Conservation (phyloP, 768 basidiomycete genomes). For the Hypholoma fasciculare region DNA sequence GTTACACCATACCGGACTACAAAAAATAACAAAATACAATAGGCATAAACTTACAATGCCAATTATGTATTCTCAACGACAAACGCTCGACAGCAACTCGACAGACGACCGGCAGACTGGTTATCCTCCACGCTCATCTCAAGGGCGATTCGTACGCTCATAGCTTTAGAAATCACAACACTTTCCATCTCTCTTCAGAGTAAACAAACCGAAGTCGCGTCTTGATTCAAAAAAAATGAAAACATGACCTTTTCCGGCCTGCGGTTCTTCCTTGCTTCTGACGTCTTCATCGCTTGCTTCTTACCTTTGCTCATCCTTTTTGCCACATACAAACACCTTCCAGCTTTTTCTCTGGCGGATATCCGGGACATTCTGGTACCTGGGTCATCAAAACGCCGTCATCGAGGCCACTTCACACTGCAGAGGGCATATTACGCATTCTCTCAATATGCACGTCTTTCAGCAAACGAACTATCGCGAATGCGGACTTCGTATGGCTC, state of each 20-base stretch:
- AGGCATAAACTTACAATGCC: too few relatives aligned
- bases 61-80: too few relatives aligned
- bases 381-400: constrained; percentile 14
- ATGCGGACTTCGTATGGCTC: constrained; percentile 45
- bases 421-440: constrained; percentile 45
- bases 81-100: too few relatives aligned
- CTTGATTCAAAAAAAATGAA: background rate
- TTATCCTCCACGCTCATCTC: too few relatives aligned
- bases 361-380: constrained; percentile 28
- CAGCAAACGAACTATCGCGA: constrained; percentile 37
- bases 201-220: too few relatives aligned
- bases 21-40: too few relatives aligned
- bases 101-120: too few relatives aligned
- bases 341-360: constrained; percentile 25
- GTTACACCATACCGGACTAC: constrained; percentile 51
- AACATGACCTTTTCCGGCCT: constrained; percentile 18
- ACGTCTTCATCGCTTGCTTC: constrained; percentile 35
- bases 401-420: constrained; percentile 42
- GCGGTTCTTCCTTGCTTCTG: constrained; percentile 27
- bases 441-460: constrained; percentile 40
- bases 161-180: too few relatives aligned
- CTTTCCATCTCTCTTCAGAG: too few relatives aligned
- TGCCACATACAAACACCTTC: constrained; percentile 26
- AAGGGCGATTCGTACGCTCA: too few relatives aligned
- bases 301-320: constrained; percentile 38